Evolutionary conservation across 73 alveolate genomes (phyloP), one percentile per base, ranked within the genome.

Genomic region (Urostyla sp.): DNA sequence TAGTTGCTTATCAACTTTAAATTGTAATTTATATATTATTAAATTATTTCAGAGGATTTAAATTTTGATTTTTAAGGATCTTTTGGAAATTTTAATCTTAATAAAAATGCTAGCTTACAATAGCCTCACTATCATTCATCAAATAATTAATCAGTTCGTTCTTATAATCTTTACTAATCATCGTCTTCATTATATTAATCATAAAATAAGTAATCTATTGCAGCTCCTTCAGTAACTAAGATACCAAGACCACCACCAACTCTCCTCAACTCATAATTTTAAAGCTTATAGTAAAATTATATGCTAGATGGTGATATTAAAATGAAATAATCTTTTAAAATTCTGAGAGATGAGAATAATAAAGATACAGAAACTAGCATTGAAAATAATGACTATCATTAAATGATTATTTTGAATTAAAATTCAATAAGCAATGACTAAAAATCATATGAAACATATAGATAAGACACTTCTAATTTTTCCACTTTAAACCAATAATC

Each of bases 61-160:
- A 24, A 63, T 21, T 63, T 63, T 63, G 79, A 63, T 38, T 63
- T 63, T 38, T 23, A 27, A 1, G 79, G 79, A 28, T 63, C 79
- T 21, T 63, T 63, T 63, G 79, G 79, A 13, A 31, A 16, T 5
- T 8, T 7, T 52, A 63, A 63, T 20, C 32, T n/a, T 63, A 63
- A 37, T 63, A 27, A 63, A 63, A n/a, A n/a, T n/a, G n/a, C n/a
- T n/a, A n/a, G n/a, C n/a, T n/a, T n/a, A n/a, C n/a, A n/a, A n/a
- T n/a, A n/a, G n/a, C n/a, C n/a, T n/a, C n/a, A n/a, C n/a, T n/a
- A n/a, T n/a, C n/a, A n/a, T n/a, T n/a, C n/a, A n/a, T n/a, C n/a
- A n/a, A n/a, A n/a, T n/a, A n/a, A n/a, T n/a, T n/a, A n/a, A n/a
- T n/a, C n/a, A n/a, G n/a, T n/a, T n/a, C n/a, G n/a, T n/a, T n/a